Evolutionary conservation across 371 early-diverging fungal species (phyloP).

Genomic region (Mortierella sp.): DNA sequence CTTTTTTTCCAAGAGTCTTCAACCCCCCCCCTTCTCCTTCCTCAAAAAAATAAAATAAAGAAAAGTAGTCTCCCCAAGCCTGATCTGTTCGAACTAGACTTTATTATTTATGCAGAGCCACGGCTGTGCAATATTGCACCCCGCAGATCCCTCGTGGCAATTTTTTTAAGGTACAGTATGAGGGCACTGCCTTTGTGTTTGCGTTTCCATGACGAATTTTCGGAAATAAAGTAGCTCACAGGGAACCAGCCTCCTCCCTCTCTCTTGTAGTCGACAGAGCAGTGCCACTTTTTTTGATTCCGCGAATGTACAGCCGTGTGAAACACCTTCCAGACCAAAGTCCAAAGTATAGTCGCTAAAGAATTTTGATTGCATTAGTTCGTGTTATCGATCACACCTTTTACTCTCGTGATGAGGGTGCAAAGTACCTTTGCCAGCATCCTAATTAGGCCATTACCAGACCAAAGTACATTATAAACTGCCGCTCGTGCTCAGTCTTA

Average conservation of each 20-base stretch:
- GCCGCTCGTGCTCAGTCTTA: too few relatives aligned
- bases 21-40: too few relatives aligned
- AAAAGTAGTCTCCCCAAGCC: neutral
- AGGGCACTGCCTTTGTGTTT: neutral
- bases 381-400: neutral
- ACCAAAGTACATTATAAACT: too few relatives aligned
- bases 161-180: neutral
- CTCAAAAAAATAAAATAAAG: neutral
- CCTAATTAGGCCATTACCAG: too few relatives aligned
- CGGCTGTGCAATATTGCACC: neutral
- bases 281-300: neutral
- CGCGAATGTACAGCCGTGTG: conserved; percentile 1
- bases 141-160: conserved; percentile 1
- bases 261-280: neutral
- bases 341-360: too few relatives aligned
- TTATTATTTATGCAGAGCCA: neutral
- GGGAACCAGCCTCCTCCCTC: neutral
- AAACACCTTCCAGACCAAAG: neutral
- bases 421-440: too few relatives aligned
- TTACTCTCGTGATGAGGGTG: too few relatives aligned
- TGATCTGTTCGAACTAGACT: neutral
- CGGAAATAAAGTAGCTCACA: neutral
- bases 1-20: neutral
- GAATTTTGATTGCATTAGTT: neutral
- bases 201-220: neutral